Conservation (phyloP, 2,329 filamentous ascomycete genomes). For the Trichoderma gracile region DNA sequence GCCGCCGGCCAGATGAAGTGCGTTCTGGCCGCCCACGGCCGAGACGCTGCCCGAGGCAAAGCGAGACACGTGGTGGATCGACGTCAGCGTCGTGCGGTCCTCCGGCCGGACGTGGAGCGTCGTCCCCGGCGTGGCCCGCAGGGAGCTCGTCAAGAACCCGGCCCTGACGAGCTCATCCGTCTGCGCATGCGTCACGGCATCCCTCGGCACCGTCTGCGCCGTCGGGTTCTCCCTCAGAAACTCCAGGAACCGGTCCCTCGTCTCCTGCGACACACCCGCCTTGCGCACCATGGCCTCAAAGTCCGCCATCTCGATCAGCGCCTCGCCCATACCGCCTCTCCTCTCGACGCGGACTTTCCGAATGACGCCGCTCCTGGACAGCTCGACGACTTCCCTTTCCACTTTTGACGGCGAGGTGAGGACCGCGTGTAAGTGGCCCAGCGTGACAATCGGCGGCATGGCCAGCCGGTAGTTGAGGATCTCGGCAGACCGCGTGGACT, state of each 20-base stretch:
- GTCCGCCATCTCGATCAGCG: conserved; percentile 59
- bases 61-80: conserved; percentile 62
- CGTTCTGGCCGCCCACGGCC: conserved; percentile 68
- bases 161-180: conserved; percentile 60
- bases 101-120: conserved; percentile 52
- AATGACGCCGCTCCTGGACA: conserved; percentile 58
- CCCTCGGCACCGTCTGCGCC: conserved; percentile 36
- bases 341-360: conserved; percentile 64
- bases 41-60: conserved; percentile 68
- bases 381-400: conserved; percentile 66
- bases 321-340: conserved; percentile 63
- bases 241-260: conserved; percentile 53
- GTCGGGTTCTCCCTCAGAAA: conserved; percentile 55
- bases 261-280: conserved; percentile 42
- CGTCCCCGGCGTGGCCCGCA: conserved; percentile 36
- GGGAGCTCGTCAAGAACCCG: conserved; percentile 64
- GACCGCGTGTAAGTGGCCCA: conserved; percentile 66
- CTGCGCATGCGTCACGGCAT: conserved; percentile 47
- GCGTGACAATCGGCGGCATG: conserved; percentile 64
- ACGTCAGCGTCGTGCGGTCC: conserved; percentile 57
- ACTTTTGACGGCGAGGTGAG: conserved; percentile 62
- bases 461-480: conserved; percentile 60
- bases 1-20: conserved; percentile 64
- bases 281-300: conserved; percentile 52
- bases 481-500: conserved; percentile 62